Evolutionary conservation across 306 rosid genomes (phyloP).

Genomic region (Acacia confusa): DNA sequence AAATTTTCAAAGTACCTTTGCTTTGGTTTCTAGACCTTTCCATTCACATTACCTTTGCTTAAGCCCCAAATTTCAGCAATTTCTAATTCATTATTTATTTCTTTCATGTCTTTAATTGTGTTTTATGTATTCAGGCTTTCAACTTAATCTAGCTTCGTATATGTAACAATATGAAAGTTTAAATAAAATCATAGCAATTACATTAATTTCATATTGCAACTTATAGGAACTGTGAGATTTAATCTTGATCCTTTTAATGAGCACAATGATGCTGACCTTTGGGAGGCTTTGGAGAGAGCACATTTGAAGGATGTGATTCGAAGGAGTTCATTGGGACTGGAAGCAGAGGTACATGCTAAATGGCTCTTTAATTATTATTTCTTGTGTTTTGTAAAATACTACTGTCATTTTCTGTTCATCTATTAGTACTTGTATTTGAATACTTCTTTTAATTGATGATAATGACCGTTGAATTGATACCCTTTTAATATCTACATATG

Average conservation of each 20-base stretch:
- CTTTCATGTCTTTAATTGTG: conserved; percentile 2
- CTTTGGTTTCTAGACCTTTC: background rate
- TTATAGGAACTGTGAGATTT: conserved; percentile 78
- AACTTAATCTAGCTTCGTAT: no score
- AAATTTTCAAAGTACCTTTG: background rate
- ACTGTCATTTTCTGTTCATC: background rate
- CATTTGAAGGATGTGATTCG: conserved; percentile 81
- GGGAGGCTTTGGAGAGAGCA: conserved; percentile 95
- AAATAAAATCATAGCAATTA: conserved; percentile 9
- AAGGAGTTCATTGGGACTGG: conserved; percentile 78
- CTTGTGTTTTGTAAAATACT: background rate
- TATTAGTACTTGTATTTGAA: background rate
- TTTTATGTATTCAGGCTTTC: background rate
- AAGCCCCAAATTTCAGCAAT: background rate
- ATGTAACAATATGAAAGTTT: no score
- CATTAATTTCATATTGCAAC: conserved; percentile 16
- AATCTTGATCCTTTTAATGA: conserved; percentile 89
- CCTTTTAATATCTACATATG: conserved; percentile 6
- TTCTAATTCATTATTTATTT: background rate
- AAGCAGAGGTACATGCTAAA: conserved; percentile 65
- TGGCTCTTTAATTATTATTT: conserved; percentile 11
- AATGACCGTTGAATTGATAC: background rate
- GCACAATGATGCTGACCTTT: conserved; percentile 87
- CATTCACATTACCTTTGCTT: background rate
- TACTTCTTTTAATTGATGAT: background rate